phyloP scores from a whole-genome alignment of 163 green algal genomes.

The Smithsoniella earleae region DNA sequence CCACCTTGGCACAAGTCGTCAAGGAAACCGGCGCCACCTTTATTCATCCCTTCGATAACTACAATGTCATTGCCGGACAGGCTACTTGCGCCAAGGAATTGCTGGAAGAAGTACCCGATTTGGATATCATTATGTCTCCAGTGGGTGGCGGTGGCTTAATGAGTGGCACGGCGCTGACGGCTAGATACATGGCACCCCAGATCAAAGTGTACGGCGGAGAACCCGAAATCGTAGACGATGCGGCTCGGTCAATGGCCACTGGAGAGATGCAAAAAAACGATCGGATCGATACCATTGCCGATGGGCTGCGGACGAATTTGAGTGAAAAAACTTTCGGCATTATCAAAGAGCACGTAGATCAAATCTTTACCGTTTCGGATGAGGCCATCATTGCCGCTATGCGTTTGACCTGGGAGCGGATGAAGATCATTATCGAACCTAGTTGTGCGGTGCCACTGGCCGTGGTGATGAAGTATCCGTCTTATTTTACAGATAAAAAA shows the following conservation, averaged over 20 bases:
- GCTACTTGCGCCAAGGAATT: slow-evolving; percentile 76
- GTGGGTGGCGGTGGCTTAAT: slow-evolving; percentile 72
- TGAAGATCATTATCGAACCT: slow-evolving; percentile 81
- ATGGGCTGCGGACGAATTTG: too few relatives aligned
- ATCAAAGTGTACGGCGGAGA: slow-evolving; percentile 68
- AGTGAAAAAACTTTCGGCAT: too few relatives aligned
- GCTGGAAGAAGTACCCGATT: slow-evolving; percentile 63
- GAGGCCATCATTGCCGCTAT: slow-evolving; percentile 66
- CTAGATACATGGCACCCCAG: slow-evolving; percentile 49
- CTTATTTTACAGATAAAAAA: slow-evolving; percentile 30
- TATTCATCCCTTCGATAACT: slow-evolving; percentile 69
- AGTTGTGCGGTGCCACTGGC: slow-evolving; percentile 66
- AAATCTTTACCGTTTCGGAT: too few relatives aligned
- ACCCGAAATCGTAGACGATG: too few relatives aligned
- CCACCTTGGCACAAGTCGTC: slow-evolving; percentile 39
- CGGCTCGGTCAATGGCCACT: too few relatives aligned
- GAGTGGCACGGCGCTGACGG: slow-evolving; percentile 59
- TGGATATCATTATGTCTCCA: slow-evolving; percentile 64
- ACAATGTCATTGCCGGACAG: slow-evolving; percentile 59
- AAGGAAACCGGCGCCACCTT: slow-evolving; percentile 54
- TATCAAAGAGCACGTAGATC: too few relatives aligned
- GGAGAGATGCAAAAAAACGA: too few relatives aligned
- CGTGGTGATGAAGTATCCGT: slow-evolving; percentile 48
- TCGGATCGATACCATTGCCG: slow-evolving; percentile 69
- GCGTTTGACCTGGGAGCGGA: slow-evolving; percentile 55